Evolutionary conservation across 148 eudicot species (phyloP), one percentile per base, ranked within the genome.

Genomic region (Rhododendron henanense): DNA sequence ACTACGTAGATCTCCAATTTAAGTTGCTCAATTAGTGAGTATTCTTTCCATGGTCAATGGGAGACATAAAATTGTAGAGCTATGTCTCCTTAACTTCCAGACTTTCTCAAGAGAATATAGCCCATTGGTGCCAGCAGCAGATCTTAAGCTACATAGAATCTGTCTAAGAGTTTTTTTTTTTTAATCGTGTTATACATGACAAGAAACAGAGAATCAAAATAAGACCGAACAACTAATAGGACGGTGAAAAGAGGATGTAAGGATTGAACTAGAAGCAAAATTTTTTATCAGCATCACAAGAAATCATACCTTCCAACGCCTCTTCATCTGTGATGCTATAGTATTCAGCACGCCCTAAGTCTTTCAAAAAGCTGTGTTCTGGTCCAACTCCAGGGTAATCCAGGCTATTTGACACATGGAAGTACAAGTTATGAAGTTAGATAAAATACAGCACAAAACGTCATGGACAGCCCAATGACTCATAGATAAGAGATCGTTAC

Each of bases 331-430:
- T 97, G 76, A 93, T 85, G 81, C 98, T 94, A 87, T 92, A 91
- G 89, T 97, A 97, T 90, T 97, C 99, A 41, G 99, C 98, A 85
- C 98, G 98, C 73, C 98, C 98, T 13, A 93, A 41, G 81, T 97
- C 99, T 89, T 97, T 97, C 87, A 97, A 83, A 90, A 93, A 95
- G 90, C 99, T 97, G 85, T 95, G 99, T 86, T 95, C 99, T 8
- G 99, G 99, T 84, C 99, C 99, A 85, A 97, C 98, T 90, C 99
- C 99, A 82, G 98, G 99, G 89, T 97, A 97, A 84, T 97, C 98
- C 87, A 96, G 92, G 21, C 99, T 96, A 87, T 82, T 61, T 18
- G 77, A 45, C 71, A 48, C 16, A n/a, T 83, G 37, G 59, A 15
- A 59, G 35, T 6, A 21, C n/a, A 61, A 61, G 21, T 61, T 1